Evolutionary conservation across 345 rosid species (phyloP).

Genomic region (Leavenworthia alabamica): DNA sequence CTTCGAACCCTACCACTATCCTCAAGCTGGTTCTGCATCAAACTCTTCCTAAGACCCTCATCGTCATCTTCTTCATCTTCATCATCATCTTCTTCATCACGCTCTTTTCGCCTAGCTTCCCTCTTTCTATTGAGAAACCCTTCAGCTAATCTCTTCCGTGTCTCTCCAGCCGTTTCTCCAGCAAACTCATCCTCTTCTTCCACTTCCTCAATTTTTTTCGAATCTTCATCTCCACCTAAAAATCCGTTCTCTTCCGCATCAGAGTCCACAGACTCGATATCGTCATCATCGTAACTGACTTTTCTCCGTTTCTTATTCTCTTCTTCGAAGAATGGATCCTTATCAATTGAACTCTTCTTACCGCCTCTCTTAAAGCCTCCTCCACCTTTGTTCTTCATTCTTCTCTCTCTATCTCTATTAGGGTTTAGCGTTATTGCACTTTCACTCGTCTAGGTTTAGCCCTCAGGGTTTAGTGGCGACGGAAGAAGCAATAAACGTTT

Average conservation of each 20-base stretch:
- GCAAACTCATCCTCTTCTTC: constrained; percentile 39
- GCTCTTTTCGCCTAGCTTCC: constrained; percentile 39
- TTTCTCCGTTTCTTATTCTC: constrained; percentile 48
- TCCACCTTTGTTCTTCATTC: constrained; percentile 31
- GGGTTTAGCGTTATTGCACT: neutral
- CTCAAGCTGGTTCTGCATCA: constrained; percentile 85
- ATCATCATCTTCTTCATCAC: constrained; percentile 38
- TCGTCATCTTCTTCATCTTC: constrained; percentile 48
- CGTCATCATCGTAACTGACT: constrained; percentile 44
- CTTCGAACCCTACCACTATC: constrained; percentile 78
- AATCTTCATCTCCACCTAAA: constrained; percentile 23
- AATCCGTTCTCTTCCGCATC: constrained; percentile 41
- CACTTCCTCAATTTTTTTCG: constrained; percentile 19
- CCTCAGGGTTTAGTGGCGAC: constrained; percentile 34
- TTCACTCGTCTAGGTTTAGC: constrained; percentile 10
- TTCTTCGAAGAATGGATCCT: constrained; percentile 46
- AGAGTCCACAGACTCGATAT: constrained; percentile 55
- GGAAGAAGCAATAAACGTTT: neutral
- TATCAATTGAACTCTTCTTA: constrained; percentile 26
- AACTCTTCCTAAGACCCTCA: constrained; percentile 44
- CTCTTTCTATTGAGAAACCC: constrained; percentile 39
- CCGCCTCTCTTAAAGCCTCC: constrained; percentile 25
- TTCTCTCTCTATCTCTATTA: neutral
- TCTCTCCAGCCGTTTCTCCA: constrained; percentile 73
- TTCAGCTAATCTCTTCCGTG: constrained; percentile 57